phyloP scores from a whole-genome alignment of 352 stramenopile genomes.

The Globisporangium parvum region DNA sequence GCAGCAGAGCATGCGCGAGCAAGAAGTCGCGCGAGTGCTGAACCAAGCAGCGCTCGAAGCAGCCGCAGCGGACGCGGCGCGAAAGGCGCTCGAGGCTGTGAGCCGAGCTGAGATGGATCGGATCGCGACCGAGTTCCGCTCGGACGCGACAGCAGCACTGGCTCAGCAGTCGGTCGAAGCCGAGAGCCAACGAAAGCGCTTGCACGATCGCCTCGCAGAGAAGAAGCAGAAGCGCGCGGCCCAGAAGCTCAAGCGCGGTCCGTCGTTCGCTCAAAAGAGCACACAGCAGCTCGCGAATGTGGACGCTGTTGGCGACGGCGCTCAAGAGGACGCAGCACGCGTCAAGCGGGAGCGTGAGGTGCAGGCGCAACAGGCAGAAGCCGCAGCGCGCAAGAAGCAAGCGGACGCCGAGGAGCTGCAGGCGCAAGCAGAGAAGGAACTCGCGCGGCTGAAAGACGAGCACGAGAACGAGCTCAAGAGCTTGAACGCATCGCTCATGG shows the following conservation, averaged over 20 bases:
- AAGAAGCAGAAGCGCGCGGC: conserved; percentile 30
- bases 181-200: conserved; percentile 14
- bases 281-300: conserved; percentile 14
- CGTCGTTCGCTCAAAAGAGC: conserved; percentile 43
- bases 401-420: conserved; percentile 32
- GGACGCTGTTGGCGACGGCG: not conserved
- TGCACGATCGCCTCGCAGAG: conserved; percentile 23
- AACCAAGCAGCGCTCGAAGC: conserved; percentile 17
- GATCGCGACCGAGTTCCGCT: conserved; percentile 22
- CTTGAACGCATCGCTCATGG: conserved; percentile 35
- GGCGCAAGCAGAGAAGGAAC: conserved; percentile 42
- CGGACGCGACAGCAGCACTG: not conserved
- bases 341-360: conserved; percentile 31
- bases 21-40: conserved; percentile 1
- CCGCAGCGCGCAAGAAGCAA: conserved; percentile 24
- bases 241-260: conserved; percentile 20
- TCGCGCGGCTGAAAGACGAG: conserved; percentile 44
- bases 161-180: conserved; percentile 4
- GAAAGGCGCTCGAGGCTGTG: conserved; percentile 23
- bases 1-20: conserved; percentile 10
- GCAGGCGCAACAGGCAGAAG: conserved; percentile 16
- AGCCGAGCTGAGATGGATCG: conserved; percentile 22
- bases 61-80: conserved; percentile 19
- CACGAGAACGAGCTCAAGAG: conserved; percentile 49
- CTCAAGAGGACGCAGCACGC: conserved; percentile 19